Conservation (phyloP, 2,329 filamentous ascomycete species). For the Colletotrichum sp. region DNA sequence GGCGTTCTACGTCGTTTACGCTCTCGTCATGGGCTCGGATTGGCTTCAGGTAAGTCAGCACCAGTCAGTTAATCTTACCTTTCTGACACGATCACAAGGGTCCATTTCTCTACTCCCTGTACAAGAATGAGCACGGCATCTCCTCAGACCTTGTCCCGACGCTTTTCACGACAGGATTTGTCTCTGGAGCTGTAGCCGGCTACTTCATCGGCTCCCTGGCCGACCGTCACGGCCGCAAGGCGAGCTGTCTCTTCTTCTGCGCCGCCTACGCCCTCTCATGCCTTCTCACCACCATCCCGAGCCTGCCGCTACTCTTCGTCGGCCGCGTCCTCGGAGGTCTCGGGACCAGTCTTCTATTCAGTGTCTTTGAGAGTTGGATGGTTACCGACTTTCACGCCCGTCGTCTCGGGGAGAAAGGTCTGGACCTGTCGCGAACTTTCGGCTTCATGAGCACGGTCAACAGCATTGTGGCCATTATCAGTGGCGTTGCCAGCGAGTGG, state of each 20-base stretch:
- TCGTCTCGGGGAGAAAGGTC: slow-evolving; percentile 42
- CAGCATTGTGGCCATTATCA: slow-evolving; percentile 58
- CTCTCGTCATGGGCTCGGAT: slow-evolving; percentile 54
- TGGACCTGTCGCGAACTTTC: slow-evolving; percentile 53
- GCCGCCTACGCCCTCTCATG: slow-evolving; percentile 57
- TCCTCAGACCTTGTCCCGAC: slow-evolving; percentile 34
- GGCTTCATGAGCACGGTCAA: slow-evolving; percentile 57
- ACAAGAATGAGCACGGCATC: slow-evolving; percentile 35
- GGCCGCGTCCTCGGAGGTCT: slow-evolving; percentile 61
- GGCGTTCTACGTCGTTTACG: slow-evolving; percentile 48
- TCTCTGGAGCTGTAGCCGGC: slow-evolving; percentile 46
- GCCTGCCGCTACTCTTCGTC: slow-evolving; percentile 48
- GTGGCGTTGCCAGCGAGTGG: slow-evolving; percentile 57
- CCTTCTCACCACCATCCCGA: slow-evolving; percentile 35
- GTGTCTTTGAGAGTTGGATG: slow-evolving; percentile 67
- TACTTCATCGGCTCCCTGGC: slow-evolving; percentile 52
- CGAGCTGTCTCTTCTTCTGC: slow-evolving; percentile 61
- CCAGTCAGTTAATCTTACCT: not conserved
- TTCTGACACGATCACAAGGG: slow-evolving; percentile 24
- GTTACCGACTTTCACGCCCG: slow-evolving; percentile 57
- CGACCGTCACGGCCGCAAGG: slow-evolving; percentile 54
- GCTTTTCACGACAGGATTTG: slow-evolving; percentile 49
- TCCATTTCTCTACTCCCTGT: slow-evolving; percentile 40
- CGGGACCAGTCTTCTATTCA: slow-evolving; percentile 61
- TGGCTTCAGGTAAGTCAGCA: slow-evolving; percentile 51